Evolutionary conservation across 441 rosid species (phyloP).

Genomic region (Aleurites moluccanus): DNA sequence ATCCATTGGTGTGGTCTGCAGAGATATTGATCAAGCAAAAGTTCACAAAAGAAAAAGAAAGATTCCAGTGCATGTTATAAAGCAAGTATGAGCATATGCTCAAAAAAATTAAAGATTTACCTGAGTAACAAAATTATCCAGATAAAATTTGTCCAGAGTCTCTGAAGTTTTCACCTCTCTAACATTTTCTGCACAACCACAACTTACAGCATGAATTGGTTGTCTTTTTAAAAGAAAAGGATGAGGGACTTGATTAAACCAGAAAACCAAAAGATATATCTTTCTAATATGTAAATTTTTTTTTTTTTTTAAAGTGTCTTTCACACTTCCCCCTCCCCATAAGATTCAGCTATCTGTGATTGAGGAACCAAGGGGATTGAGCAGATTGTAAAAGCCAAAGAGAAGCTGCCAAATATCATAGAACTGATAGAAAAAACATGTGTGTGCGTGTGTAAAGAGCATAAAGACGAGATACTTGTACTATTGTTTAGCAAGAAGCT

Average conservation of each 20-base stretch:
- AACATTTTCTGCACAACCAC: conserved; percentile 41
- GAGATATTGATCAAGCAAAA: conserved; percentile 25
- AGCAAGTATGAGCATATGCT: conserved; percentile 7
- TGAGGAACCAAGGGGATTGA: neutral
- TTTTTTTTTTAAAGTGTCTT: neutral
- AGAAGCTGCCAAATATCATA: conserved; percentile 12
- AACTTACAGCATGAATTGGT: conserved; percentile 24
- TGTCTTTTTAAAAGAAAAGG: neutral
- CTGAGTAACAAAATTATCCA: conserved; percentile 24
- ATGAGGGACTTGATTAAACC: neutral
- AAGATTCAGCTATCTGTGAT: neutral
- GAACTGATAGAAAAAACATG: too few relatives aligned
- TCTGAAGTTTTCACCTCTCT: conserved; percentile 35
- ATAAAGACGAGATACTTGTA: conserved; percentile 1
- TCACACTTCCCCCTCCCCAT: neutral
- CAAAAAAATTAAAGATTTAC: conserved; percentile 27
- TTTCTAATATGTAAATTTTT: conserved; percentile 2
- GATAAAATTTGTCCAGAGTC: conserved; percentile 29
- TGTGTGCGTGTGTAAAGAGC: neutral
- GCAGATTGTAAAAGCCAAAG: neutral
- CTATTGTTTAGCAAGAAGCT: conserved; percentile 26
- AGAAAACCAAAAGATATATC: neutral
- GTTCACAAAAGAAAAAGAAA: conserved; percentile 1
- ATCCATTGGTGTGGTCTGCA: conserved; percentile 35
- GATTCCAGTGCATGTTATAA: neutral